These are phyloP conservation scores for Mycena belliarum DNA, from an alignment of 768 basidiomycete species.

Conservation along the genomic window DNA sequence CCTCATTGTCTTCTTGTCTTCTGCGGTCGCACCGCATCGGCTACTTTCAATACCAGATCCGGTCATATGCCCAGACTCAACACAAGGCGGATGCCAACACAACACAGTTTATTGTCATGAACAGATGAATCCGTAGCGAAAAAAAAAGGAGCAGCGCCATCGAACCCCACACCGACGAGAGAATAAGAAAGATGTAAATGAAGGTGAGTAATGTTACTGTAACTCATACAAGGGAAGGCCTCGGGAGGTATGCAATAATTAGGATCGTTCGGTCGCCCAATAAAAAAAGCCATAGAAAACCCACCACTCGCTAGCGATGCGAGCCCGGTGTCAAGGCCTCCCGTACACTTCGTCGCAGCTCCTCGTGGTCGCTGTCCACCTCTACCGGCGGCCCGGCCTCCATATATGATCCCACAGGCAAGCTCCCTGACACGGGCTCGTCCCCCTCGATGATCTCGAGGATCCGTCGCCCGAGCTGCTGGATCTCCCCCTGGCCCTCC, in stretches of 20 bases:
- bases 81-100: slow-evolving; percentile 15
- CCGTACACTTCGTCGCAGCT: slow-evolving; percentile 77
- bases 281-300: slow-evolving; percentile 18
- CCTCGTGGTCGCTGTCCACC: slow-evolving; percentile 74
- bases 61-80: background rate
- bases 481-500: slow-evolving; percentile 91
- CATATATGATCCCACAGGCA: slow-evolving; percentile 58
- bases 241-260: slow-evolving; percentile 15
- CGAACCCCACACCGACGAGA: background rate
- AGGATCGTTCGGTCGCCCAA: slow-evolving; percentile 14
- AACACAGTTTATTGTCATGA: too few species aligned
- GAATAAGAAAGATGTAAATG: background rate
- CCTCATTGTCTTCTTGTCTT: slow-evolving; percentile 2
- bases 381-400: slow-evolving; percentile 71
- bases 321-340: slow-evolving; percentile 78
- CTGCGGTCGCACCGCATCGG: background rate
- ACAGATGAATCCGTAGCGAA: too few species aligned
- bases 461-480: slow-evolving; percentile 80
- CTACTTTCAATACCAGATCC: background rate
- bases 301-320: slow-evolving; percentile 41
- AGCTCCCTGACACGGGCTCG: slow-evolving; percentile 58
- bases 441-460: slow-evolving; percentile 85
- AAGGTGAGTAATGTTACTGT: slow-evolving; percentile 20
- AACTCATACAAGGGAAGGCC: slow-evolving; percentile 25
- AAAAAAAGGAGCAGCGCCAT: background rate